Percentiles rank a stretch among this genome's conserved stretches.
phyloP scores from a whole-genome alignment of 768 basidiomycete genomes.

The Hygrophorus pudorinus region DNA sequence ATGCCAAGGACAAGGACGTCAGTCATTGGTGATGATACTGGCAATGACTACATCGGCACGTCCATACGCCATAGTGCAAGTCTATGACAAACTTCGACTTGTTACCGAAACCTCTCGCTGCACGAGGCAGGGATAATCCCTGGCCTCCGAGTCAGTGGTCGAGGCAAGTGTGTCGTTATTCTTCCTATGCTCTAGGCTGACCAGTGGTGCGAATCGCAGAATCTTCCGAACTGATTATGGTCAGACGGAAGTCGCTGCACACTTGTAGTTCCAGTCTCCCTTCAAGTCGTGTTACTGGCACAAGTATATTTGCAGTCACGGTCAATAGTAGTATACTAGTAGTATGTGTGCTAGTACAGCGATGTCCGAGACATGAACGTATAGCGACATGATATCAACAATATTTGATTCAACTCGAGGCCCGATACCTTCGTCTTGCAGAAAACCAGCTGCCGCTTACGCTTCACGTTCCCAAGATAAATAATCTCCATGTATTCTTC shows the following conservation, averaged over 20 bases:
- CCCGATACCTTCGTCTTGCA: too few species aligned
- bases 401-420: too few species aligned
- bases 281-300: too few species aligned
- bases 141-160: conserved; percentile 98
- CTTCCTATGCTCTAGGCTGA: conserved; percentile 1
- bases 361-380: too few species aligned
- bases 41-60: conserved; percentile 94
- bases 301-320: too few species aligned
- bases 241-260: conserved; percentile 85
- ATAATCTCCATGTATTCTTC: too few species aligned
- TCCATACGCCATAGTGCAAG: conserved; percentile 90
- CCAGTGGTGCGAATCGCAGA: conserved; percentile 26
- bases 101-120: conserved; percentile 78
- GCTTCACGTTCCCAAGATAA: too few species aligned
- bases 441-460: too few species aligned
- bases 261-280: too few species aligned
- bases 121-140: conserved; percentile 85
- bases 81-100: conserved; percentile 96
- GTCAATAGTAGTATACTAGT: too few species aligned
- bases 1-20: conserved; percentile 88
- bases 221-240: conserved; percentile 96
- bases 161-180: conserved; percentile 30
- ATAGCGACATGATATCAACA: too few species aligned
- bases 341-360: too few species aligned
- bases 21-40: conserved; percentile 97